Conservation (phyloP, 257 asterid genomes). For the Coffea eugenioides region DNA sequence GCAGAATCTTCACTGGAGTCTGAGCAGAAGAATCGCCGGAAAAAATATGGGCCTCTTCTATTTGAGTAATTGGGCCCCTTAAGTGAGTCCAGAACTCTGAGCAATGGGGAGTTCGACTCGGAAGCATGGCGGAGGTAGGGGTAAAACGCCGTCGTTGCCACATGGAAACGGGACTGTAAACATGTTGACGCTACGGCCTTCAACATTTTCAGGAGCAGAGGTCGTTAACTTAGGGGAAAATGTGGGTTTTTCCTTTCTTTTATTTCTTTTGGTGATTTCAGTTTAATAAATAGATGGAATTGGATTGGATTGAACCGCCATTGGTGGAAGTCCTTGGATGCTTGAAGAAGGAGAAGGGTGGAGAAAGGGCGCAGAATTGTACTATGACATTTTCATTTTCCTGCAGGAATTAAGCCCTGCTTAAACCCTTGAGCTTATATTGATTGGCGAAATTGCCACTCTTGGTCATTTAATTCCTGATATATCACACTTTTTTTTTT, state of each 20-base stretch:
- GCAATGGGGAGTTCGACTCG: constrained; percentile 53
- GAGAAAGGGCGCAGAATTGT: constrained; percentile 16
- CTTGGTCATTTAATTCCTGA: background rate
- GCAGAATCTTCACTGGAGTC: constrained; percentile 61
- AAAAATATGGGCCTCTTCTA: constrained; percentile 33
- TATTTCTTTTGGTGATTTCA: constrained; percentile 7
- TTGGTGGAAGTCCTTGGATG: constrained; percentile 25
- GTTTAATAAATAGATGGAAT: background rate
- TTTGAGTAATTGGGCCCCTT: constrained; percentile 28
- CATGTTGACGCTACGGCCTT: constrained; percentile 62
- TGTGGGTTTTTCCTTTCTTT: constrained; percentile 1
- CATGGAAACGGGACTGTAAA: constrained; percentile 37
- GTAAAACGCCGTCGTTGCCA: constrained; percentile 33
- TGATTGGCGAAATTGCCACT: background rate
- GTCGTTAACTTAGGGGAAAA: constrained; percentile 7
- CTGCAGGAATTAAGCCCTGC: constrained; percentile 41
- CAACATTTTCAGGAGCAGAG: constrained; percentile 48
- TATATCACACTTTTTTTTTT: background rate
- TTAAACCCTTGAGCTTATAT: constrained; percentile 43
- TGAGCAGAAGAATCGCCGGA: constrained; percentile 75
- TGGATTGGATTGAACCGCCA: constrained; percentile 33
- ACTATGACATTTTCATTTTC: background rate
- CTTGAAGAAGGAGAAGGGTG: constrained; percentile 29
- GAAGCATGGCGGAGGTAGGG: constrained; percentile 43
- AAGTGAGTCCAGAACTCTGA: constrained; percentile 36